Evolutionary conservation across 768 basidiomycete species (phyloP).

Genomic region (Tylopilus balloui): DNA sequence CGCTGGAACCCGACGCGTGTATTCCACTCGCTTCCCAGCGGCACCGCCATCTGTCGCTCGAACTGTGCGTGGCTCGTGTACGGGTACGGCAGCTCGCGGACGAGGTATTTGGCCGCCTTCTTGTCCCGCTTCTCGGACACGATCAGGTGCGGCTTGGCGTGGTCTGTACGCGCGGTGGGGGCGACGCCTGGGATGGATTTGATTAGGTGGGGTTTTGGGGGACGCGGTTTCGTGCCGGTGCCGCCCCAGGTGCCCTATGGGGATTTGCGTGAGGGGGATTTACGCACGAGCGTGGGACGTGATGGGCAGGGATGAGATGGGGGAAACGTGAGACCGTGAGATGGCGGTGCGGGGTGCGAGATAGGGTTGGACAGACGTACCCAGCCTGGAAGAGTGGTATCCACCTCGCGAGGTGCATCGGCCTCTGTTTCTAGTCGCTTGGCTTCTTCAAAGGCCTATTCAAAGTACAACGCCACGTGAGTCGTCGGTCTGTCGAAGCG

Average conservation of each 20-base stretch:
- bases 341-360: neutral
- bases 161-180: conserved; percentile 76
- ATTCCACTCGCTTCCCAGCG: conserved; percentile 92
- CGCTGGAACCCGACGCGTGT: conserved; percentile 80
- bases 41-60: conserved; percentile 75
- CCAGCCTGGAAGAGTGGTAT: conserved; percentile 94
- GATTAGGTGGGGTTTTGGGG: conserved; percentile 66
- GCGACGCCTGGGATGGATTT: conserved; percentile 82
- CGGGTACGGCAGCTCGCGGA: conserved; percentile 90
- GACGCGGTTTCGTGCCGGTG: conserved; percentile 54
- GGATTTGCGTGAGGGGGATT: neutral
- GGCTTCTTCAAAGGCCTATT: conserved; percentile 78
- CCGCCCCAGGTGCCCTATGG: conserved; percentile 90
- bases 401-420: conserved; percentile 84
- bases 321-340: neutral
- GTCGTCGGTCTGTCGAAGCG: neutral
- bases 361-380: conserved; percentile 41
- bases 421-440: conserved; percentile 79
- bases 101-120: conserved; percentile 84
- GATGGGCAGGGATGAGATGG: neutral
- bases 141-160: conserved; percentile 82
- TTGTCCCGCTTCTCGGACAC: conserved; percentile 95
- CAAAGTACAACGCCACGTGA: neutral
- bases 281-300: neutral
- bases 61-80: conserved; percentile 93